Evolutionary conservation across 192 early-diverging fungal genomes (phyloP), one percentile per base, ranked within the genome.

Genomic region (Physocladia obscura): DNA sequence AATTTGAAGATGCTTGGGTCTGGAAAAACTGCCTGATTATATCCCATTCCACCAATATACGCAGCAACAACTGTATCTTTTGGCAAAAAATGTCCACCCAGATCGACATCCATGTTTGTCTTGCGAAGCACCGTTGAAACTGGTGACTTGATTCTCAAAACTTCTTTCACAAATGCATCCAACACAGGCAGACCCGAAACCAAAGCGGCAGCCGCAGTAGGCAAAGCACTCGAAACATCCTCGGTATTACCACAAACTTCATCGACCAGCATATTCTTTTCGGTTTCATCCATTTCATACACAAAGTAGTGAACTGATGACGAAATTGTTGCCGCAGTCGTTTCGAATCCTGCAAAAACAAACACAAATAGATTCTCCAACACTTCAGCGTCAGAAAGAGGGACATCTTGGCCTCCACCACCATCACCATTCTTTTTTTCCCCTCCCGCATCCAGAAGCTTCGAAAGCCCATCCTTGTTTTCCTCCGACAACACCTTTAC

Each of bases 161-260:
- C 40, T 29, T 71, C 69, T 56, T 51, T 61, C 2, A 71, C 24
- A 34, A 71, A 71, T 19, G 57, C 58, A 40, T 71, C 69, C 26
- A 71, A 44, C 15, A 71, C 69, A 17, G 69, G 69, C 26, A 71
- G 29, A 1, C 5, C 37, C 13, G 22, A 6, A 3, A 71, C 26
- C 40, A 17, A 11, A 17, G 57, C 13, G 11, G 15, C 8, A 34
- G 5, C 32, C 5, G 15, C 11, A 26, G 8, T 44, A 13, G 40
- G 11, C n/a, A n/a, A n/a, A n/a, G 40, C 40, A n/a, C 40, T 44
- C n/a, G 11, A 13, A 44, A 44, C n/a, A n/a, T n/a, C n/a, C n/a
- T n/a, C n/a, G n/a, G n/a, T n/a, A n/a, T n/a, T n/a, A n/a, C n/a
- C 40, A 44, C 40, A n/a, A n/a, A 67, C 21, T 26, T 71, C 69